These are phyloP conservation scores for Achaetomium macrosporum DNA, from an alignment of 2,329 filamentous ascomycete species.

Conservation along the genomic window DNA sequence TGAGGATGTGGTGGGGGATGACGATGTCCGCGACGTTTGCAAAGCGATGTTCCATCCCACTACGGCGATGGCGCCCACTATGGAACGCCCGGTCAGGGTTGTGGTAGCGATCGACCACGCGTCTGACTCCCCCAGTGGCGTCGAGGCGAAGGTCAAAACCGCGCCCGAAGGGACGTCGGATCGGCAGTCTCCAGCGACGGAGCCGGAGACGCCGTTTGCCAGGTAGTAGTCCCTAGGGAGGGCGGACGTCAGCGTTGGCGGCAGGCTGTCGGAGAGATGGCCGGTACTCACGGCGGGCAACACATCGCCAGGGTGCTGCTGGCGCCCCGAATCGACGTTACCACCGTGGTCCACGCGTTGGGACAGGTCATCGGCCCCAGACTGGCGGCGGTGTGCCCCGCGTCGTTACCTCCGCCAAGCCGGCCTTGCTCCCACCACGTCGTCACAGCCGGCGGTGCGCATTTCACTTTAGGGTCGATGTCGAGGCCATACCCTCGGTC, in stretches of 20 bases:
- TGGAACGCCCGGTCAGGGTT: background rate
- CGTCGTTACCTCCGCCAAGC: background rate
- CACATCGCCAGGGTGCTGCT: constrained; percentile 2
- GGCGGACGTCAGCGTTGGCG: background rate
- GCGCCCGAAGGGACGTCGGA: constrained; percentile 1
- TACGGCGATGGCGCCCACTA: constrained; percentile 4
- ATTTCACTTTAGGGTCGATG: constrained; percentile 1
- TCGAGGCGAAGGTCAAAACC: constrained; percentile 3
- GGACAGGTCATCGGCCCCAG: constrained; percentile 4
- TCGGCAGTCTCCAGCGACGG: background rate
- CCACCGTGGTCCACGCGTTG: constrained; percentile 2
- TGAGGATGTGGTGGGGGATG: background rate
- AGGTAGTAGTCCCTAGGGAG: background rate
- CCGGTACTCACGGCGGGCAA: constrained; percentile 3
- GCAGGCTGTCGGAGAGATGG: background rate
- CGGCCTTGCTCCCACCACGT: constrained; percentile 6
- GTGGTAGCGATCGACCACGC: background rate
- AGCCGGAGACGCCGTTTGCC: background rate
- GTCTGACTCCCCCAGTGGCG: background rate
- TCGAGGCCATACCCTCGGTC: constrained; percentile 4
- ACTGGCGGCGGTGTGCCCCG: constrained; percentile 5
- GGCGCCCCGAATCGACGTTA: background rate
- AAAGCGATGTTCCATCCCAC: constrained; percentile 2
- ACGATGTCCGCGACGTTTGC: background rate
- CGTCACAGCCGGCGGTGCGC: constrained; percentile 1